A percentile compares a stretch with the other conserved stretches of the same genome.
Evolutionary conservation across 2,329 filamentous ascomycete species (phyloP).

Genomic region (Penicillium olsonii): DNA sequence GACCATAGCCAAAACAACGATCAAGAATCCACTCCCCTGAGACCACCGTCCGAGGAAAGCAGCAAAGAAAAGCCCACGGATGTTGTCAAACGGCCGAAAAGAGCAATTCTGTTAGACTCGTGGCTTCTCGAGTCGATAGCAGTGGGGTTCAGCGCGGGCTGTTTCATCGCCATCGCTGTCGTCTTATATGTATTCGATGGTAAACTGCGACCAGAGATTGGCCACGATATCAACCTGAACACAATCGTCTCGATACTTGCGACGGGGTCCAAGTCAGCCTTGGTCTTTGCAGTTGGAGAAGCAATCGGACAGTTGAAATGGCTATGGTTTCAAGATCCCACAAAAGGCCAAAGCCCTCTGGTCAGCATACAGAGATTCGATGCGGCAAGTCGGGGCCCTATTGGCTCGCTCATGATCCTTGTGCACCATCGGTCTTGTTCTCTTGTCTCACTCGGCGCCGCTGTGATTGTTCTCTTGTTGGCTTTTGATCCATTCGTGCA

Average conservation of each 20-base stretch:
- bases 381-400: constrained; percentile 25
- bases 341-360: background rate
- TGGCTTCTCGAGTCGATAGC: constrained; percentile 3
- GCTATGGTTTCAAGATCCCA: constrained; percentile 18
- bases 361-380: constrained; percentile 19
- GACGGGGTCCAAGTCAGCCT: constrained; percentile 3
- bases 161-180: constrained; percentile 3
- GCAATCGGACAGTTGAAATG: constrained; percentile 25
- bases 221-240: constrained; percentile 5
- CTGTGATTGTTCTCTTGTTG: constrained; percentile 18
- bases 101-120: background rate
- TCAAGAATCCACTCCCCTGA: background rate
- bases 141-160: constrained; percentile 1
- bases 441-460: constrained; percentile 15
- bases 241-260: constrained; percentile 10
- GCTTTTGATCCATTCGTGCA: constrained; percentile 25
- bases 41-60: background rate
- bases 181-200: constrained; percentile 3
- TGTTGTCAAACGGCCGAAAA: background rate
- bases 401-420: constrained; percentile 15
- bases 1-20: background rate
- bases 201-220: background rate
- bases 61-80: background rate
- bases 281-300: constrained; percentile 4
- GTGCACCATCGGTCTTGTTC: constrained; percentile 5